These are phyloP conservation scores for Prunus salicina DNA, from an alignment of 306 rosid genomes.

Conservation along the genomic window DNA sequence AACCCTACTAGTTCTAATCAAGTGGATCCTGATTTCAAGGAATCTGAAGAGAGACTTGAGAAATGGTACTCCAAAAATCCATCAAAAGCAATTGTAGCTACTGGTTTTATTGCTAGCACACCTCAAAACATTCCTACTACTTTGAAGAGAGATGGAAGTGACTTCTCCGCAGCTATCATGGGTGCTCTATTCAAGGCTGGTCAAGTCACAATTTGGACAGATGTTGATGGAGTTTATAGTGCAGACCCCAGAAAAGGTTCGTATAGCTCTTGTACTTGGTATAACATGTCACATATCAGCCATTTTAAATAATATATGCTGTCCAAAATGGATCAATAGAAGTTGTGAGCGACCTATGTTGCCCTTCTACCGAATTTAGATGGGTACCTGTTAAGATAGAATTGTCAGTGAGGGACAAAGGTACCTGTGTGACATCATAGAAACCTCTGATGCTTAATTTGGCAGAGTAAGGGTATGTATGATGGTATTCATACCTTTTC, in stretches of 20 bases:
- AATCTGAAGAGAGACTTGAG: slow-evolving; percentile 69
- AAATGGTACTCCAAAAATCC: slow-evolving; percentile 73
- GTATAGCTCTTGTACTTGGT: slow-evolving; percentile 24
- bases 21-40: slow-evolving; percentile 89
- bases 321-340: too few species aligned
- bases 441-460: too few species aligned
- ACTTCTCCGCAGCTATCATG: slow-evolving; percentile 97
- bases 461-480: too few species aligned
- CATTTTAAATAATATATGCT: background rate
- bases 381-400: too few species aligned
- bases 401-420: too few species aligned
- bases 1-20: slow-evolving; percentile 82
- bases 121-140: slow-evolving; percentile 86
- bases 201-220: slow-evolving; percentile 97
- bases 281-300: background rate
- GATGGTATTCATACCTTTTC: too few species aligned
- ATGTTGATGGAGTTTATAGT: slow-evolving; percentile 95
- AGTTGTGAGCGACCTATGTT: too few species aligned
- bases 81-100: slow-evolving; percentile 69
- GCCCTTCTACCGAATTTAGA: too few species aligned
- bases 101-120: slow-evolving; percentile 99
- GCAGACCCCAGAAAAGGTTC: slow-evolving; percentile 98
- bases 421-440: too few species aligned
- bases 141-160: slow-evolving; percentile 99
- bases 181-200: slow-evolving; percentile 76